These are phyloP conservation scores for Dendrobium huoshanense DNA, from an alignment of 106 monocot genomes.

Conservation along the genomic window DNA sequence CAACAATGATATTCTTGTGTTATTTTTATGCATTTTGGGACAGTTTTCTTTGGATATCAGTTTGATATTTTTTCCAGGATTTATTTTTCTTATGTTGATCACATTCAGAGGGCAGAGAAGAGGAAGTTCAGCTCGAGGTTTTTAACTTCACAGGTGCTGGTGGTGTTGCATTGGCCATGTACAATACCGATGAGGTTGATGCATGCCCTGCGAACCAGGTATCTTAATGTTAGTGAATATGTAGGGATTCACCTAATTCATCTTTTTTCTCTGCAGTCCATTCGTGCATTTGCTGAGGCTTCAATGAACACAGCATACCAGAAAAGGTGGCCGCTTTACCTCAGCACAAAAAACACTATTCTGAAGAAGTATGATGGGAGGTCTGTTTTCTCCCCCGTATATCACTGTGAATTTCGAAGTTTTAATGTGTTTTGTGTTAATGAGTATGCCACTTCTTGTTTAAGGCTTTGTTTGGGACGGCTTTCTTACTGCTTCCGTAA, in stretches of 20 bases:
- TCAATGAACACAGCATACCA: constrained; percentile 89
- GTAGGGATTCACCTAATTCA: neutral
- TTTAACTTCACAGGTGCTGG: constrained; percentile 85
- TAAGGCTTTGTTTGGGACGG: neutral
- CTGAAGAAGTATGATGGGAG: constrained; percentile 98
- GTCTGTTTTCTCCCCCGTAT: constrained; percentile 21
- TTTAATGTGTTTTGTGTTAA: neutral
- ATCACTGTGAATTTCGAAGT: neutral
- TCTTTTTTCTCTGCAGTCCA: constrained; percentile 39
- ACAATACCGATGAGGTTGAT: constrained; percentile 95
- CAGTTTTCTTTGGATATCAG: neutral
- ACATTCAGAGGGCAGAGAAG: constrained; percentile 69
- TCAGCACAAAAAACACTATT: constrained; percentile 98
- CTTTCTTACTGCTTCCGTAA: too few relatives aligned
- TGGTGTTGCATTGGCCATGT: constrained; percentile 91
- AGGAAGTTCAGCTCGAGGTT: constrained; percentile 69
- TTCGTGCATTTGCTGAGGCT: constrained; percentile 88
- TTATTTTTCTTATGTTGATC: constrained; percentile 9
- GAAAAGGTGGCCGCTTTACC: constrained; percentile 94
- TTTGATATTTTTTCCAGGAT: neutral
- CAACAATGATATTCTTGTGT: neutral
- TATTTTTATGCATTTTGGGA: neutral
- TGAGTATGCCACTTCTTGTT: neutral
- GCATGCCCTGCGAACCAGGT: neutral
- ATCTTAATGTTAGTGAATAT: neutral